These are phyloP conservation scores for Fusarium sp. DNA, from an alignment of 2,329 filamentous ascomycete genomes.

Conservation along the genomic window DNA sequence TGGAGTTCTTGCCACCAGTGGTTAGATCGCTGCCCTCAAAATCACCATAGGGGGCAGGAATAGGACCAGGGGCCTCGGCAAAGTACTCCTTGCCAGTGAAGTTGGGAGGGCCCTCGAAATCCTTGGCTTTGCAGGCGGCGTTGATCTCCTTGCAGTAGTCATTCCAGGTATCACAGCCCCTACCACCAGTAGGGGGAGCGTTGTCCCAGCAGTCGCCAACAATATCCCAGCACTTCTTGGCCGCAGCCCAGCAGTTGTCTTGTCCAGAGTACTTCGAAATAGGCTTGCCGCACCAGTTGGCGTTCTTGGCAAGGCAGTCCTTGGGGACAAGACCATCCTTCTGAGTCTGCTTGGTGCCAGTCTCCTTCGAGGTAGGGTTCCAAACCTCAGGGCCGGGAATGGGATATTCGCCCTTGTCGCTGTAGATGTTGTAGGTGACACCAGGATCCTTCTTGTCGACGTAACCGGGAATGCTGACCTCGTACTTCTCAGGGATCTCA, in stretches of 20 bases:
- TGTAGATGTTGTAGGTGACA: constrained; percentile 72
- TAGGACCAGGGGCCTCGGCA: constrained; percentile 43
- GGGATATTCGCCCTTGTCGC: constrained; percentile 54
- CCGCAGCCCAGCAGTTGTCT: constrained; percentile 66
- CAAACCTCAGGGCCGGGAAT: constrained; percentile 66
- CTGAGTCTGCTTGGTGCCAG: constrained; percentile 33
- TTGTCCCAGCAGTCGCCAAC: constrained; percentile 64
- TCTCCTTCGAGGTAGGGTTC: constrained; percentile 45
- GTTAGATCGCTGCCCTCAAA: constrained; percentile 33
- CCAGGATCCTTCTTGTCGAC: constrained; percentile 61
- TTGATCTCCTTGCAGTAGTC: constrained; percentile 64
- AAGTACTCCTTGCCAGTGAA: constrained; percentile 48
- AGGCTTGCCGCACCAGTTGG: constrained; percentile 75
- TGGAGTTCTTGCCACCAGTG: constrained; percentile 12
- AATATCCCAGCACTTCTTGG: constrained; percentile 66
- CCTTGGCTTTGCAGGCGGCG: constrained; percentile 51
- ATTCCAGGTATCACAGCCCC: constrained; percentile 69
- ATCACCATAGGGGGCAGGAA: constrained; percentile 45
- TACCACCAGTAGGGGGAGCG: constrained; percentile 65
- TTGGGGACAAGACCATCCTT: constrained; percentile 60
- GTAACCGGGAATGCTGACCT: constrained; percentile 73
- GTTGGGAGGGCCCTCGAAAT: constrained; percentile 58
- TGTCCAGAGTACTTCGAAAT: constrained; percentile 64
- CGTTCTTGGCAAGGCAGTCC: constrained; percentile 70
- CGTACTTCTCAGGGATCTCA: constrained; percentile 55